Percentiles rank a stretch among this genome's conserved stretches.
Evolutionary conservation across 306 rosid species (phyloP).

Genomic region (Prunus persica): DNA sequence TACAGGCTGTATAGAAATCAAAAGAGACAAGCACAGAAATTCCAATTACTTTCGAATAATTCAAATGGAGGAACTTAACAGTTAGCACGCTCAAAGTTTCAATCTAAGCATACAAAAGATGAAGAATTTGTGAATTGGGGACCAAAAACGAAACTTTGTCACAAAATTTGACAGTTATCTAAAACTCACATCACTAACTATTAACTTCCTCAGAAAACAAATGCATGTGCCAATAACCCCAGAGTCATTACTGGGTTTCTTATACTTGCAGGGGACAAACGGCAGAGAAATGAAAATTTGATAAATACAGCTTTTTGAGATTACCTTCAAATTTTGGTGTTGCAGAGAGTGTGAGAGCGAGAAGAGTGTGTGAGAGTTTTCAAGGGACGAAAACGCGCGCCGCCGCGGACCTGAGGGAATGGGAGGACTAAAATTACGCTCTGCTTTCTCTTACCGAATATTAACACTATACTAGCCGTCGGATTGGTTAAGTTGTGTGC

Average conservation of each 20-base stretch:
- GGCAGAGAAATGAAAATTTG: background rate
- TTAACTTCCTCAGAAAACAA: background rate
- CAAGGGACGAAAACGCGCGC: background rate
- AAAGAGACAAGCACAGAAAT: background rate
- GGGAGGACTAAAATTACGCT: conserved; percentile 14
- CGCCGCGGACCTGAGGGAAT: conserved; percentile 10
- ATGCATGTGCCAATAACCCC: background rate
- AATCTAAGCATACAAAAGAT: too few relatives aligned
- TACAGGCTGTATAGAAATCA: background rate
- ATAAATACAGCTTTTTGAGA: background rate
- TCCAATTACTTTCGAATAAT: background rate
- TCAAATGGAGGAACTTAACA: background rate
- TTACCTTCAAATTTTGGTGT: background rate
- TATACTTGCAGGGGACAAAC: background rate
- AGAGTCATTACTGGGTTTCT: background rate
- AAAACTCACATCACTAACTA: background rate
- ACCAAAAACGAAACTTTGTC: background rate
- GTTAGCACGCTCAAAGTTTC: background rate
- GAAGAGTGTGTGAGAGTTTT: background rate
- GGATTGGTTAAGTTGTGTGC: background rate
- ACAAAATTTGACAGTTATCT: background rate
- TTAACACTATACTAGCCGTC: background rate
- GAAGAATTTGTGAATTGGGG: background rate
- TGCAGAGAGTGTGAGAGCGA: background rate
- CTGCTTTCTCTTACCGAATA: conserved; percentile 13